Conservation (phyloP, 257 asterid species). For the Prunella vulgaris region DNA sequence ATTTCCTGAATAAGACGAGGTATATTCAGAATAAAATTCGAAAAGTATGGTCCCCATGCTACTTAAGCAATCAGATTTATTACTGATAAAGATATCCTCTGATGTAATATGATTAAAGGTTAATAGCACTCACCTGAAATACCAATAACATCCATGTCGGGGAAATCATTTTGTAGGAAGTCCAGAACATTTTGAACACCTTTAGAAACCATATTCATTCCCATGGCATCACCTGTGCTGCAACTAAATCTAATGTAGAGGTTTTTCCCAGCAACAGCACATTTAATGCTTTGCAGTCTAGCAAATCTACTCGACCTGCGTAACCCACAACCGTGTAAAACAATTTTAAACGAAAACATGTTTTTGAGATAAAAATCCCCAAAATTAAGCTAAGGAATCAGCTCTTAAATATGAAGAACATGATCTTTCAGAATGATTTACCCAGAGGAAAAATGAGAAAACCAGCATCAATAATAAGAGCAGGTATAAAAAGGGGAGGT, state of each 20-base stretch:
- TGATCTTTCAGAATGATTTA: background rate
- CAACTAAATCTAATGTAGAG: conserved; percentile 67
- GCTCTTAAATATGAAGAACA: background rate
- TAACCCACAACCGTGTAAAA: background rate
- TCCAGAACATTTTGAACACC: conserved; percentile 88
- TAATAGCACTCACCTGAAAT: conserved; percentile 56
- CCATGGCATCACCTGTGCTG: conserved; percentile 96
- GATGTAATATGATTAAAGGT: background rate
- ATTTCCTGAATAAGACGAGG: conserved; percentile 46
- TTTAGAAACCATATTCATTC: conserved; percentile 96
- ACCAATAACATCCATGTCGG: conserved; percentile 84
- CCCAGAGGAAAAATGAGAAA: too few species aligned
- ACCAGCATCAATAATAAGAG: too few species aligned
- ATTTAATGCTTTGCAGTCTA: conserved; percentile 56
- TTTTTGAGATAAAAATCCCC: background rate
- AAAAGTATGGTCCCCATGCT: background rate
- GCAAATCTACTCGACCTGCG: conserved; percentile 87
- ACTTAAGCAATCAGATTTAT: background rate
- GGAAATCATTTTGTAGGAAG: conserved; percentile 65
- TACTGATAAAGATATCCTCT: background rate
- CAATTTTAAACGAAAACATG: background rate
- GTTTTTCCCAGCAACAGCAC: conserved; percentile 76
- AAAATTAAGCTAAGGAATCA: background rate
- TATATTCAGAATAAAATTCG: background rate
- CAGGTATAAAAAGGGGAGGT: too few species aligned